Evolutionary conservation across 306 rosid genomes (phyloP), one percentile per base, ranked within the genome.

Genomic region (Pueraria montana): DNA sequence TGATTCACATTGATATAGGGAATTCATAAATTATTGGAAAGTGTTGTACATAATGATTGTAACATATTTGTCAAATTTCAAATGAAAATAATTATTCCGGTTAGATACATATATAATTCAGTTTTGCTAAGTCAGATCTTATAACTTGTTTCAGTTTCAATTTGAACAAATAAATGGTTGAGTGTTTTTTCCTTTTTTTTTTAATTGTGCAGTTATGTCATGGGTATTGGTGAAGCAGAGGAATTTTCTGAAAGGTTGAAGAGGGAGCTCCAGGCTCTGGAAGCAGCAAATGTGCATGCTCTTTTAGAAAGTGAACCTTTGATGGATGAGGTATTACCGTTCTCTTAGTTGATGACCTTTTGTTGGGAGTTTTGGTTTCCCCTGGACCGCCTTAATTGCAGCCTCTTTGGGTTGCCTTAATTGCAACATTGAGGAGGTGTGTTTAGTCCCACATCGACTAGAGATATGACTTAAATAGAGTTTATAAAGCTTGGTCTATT

Each of bases 271-370:
- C 95, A 87, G 73, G 99, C 98, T 88, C 84, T 94, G 83, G 99
- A 96, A 91, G 98, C 99, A 73, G 98, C 98, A 80, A 96, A 96
- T 64, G 99, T 96, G 81, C 99, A 96, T 83, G 96, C 98, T 82
- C 89, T 96, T 88, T 87, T 96, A 88, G 97, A 92, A 88, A 94
- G 97, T 23, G 97, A 92, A 85, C 99, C 99, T 46, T 84, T 96
- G 87, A 88, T 96, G 38, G 93, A 91, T 59, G 98, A 90, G 91
- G 97, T 96, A 88, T 43, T 74, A 27, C 48, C 5, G 21, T 76
- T 59, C n/a, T 74, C 21, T 21, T 20, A 77, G 46, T 72, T 55
- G 45, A 69, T 72, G 48, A 3, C 63, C 75, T 84, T 32, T 64
- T n/a, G 13, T 16, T 32, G 14, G 45, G 17, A 32, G 23, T 34